phyloP scores from a whole-genome alignment of 2,329 filamentous ascomycete genomes.

The Phoma sp. region DNA sequence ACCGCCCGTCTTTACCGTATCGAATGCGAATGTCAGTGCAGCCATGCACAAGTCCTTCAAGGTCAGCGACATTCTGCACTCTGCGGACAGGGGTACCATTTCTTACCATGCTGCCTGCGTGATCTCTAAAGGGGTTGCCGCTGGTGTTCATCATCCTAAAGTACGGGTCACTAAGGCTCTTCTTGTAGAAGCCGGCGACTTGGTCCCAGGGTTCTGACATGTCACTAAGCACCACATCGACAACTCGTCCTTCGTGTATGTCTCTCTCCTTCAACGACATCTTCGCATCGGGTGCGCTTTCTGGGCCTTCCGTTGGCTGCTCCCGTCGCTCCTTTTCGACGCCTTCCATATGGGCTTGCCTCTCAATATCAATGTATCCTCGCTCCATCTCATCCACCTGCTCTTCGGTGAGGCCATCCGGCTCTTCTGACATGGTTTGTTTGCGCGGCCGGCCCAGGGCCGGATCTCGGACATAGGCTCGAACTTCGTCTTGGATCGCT shows the following conservation, averaged over 20 bases:
- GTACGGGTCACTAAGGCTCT: conserved; percentile 94
- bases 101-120: conserved; percentile 91
- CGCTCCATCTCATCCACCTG: conserved; percentile 53
- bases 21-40: conserved; percentile 83
- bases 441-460: conserved; percentile 61
- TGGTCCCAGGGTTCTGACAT: conserved; percentile 98
- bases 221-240: conserved; percentile 96
- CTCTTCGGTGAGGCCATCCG: conserved; percentile 45
- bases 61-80: conserved; percentile 9
- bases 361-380: conserved; percentile 73
- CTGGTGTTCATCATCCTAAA: conserved; percentile 99
- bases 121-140: conserved; percentile 84
- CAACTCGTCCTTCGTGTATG: conserved; percentile 63
- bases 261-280: conserved; percentile 46
- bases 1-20: conserved; percentile 81
- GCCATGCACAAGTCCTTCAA: conserved; percentile 87
- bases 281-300: conserved; percentile 32
- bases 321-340: conserved; percentile 27
- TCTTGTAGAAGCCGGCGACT: conserved; percentile 79
- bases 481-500: conserved; percentile 76
- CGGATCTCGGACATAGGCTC: conserved; percentile 74
- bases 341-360: conserved; percentile 52
- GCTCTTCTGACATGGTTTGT: conserved; percentile 35
- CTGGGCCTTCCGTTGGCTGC: conserved; percentile 17
- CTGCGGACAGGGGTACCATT: not conserved